phyloP scores from a whole-genome alignment of 768 basidiomycete genomes.

The Phaeotremella fagi region DNA sequence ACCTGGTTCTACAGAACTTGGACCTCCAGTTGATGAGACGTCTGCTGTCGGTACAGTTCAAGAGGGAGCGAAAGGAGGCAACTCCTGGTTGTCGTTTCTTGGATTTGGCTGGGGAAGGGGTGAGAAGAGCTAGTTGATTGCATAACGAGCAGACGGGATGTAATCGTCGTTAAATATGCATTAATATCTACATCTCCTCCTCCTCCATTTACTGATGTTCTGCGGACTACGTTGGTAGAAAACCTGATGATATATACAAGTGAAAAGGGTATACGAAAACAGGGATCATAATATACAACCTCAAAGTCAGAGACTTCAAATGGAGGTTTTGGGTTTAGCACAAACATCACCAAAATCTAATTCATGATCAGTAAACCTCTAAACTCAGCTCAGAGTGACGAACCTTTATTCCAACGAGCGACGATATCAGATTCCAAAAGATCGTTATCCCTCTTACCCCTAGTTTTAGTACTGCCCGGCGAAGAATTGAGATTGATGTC shows the following conservation, averaged over 20 bases:
- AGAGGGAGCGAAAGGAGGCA: not conserved
- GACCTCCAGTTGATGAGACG: not conserved
- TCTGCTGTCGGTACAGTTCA: not conserved
- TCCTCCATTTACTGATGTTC: too few relatives aligned
- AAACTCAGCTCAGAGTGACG: not conserved
- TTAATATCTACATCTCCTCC: too few relatives aligned
- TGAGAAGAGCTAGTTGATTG: not conserved
- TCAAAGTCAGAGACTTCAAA: not conserved
- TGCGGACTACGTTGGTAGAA: too few relatives aligned
- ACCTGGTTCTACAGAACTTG: not conserved
- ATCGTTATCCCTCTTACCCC: conserved; percentile 16
- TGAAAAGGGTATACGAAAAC: too few relatives aligned
- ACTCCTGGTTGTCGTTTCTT: not conserved
- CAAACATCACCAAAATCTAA: conserved; percentile 29
- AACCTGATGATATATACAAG: too few relatives aligned
- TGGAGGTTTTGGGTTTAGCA: not conserved
- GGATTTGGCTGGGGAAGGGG: not conserved
- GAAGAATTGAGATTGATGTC: too few relatives aligned
- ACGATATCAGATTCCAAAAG: conserved; percentile 27
- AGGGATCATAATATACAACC: too few relatives aligned
- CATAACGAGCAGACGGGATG: not conserved
- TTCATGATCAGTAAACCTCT: not conserved
- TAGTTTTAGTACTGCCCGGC: too few relatives aligned
- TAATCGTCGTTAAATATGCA: too few relatives aligned
- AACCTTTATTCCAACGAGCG: conserved; percentile 26